These are phyloP conservation scores for Adiantum capillusveneris DNA, from an alignment of 75 land plant genomes.

Conservation along the genomic window DNA sequence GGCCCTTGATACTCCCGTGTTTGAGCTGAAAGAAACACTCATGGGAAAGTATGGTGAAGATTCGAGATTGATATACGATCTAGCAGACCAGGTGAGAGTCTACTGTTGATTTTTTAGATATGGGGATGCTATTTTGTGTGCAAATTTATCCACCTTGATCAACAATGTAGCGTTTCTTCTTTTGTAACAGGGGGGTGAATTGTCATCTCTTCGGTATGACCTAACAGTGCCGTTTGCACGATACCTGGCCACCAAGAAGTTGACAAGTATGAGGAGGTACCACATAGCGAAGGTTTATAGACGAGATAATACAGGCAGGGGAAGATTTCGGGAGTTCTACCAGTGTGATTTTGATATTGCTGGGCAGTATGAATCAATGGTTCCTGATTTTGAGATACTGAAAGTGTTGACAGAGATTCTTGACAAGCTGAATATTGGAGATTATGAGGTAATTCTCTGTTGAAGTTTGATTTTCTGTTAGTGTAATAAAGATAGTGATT, in stretches of 20 bases:
- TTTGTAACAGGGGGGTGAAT: constrained; percentile 76
- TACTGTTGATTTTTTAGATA: not conserved
- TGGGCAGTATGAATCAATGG: constrained; percentile 71
- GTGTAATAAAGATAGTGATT: no score
- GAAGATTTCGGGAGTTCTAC: constrained; percentile 85
- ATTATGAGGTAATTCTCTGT: constrained; percentile 43
- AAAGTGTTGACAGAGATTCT: constrained; percentile 68
- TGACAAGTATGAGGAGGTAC: constrained; percentile 61
- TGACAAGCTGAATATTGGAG: constrained; percentile 66
- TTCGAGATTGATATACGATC: constrained; percentile 83
- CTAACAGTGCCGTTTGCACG: constrained; percentile 90
- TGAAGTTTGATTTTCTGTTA: not conserved
- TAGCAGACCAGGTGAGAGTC: constrained; percentile 80
- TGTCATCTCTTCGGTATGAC: constrained; percentile 80
- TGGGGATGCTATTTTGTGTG: no score
- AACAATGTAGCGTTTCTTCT: not conserved
- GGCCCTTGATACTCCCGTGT: constrained; percentile 77
- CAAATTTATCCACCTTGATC: not conserved
- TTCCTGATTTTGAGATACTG: constrained; percentile 76
- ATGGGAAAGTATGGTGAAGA: constrained; percentile 96
- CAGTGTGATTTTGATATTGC: constrained; percentile 97
- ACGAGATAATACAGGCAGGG: constrained; percentile 84
- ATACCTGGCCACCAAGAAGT: constrained; percentile 70
- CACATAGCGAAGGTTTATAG: constrained; percentile 85
- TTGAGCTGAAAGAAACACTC: constrained; percentile 82